Evolutionary conservation across 176 grass and related monocot species (phyloP), one percentile per base, ranked within the genome.

Genomic region (Juncus inflexus): DNA sequence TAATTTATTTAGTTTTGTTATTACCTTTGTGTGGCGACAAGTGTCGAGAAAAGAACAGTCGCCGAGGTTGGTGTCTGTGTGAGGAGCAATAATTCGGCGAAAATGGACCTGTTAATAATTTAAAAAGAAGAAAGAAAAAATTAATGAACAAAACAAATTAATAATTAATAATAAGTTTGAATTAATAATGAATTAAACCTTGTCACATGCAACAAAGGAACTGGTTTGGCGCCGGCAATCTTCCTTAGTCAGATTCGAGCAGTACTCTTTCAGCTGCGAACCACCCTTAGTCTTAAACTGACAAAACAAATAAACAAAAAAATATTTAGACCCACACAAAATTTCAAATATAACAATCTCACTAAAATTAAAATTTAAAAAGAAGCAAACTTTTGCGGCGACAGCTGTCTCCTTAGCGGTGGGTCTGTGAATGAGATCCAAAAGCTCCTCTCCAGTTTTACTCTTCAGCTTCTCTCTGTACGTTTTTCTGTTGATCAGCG

Each of bases 1-100:
- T n/a, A n/a, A n/a, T n/a, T n/a, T n/a, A n/a, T n/a, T n/a, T n/a
- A n/a, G n/a, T n/a, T n/a, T n/a, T n/a, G n/a, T n/a, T n/a, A 42
- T 68, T 81, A 91, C 94, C 87, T 99, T 99, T 63, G 94, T 99
- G 73, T 99, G 94, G 64, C 94, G 88, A 38, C 94, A 99, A 50
- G 88, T 99, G 69, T 99, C 94, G 39, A 99, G 78, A 79, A 99
- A 99, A 77, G 94, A 99, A 41, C 94, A 99, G 75, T 99, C 94
- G 58, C 94, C 94, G 67, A 99, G 72, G 65, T 99, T 99, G 79
- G 94, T 99, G 79, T 99, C 94, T 52, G 94, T 99, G 81, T 99
- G 94, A 9, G 83, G 94, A 78, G 94, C 94, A 77, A 99, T 92
- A 73, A 99, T 99, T 37, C 94, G 85, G 16, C 94, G 88, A 83